A percentile compares a stretch with the other conserved stretches of the same genome.
Conservation (phyloP, 2,329 filamentous ascomycete species). For the Xylaria sp. region DNA sequence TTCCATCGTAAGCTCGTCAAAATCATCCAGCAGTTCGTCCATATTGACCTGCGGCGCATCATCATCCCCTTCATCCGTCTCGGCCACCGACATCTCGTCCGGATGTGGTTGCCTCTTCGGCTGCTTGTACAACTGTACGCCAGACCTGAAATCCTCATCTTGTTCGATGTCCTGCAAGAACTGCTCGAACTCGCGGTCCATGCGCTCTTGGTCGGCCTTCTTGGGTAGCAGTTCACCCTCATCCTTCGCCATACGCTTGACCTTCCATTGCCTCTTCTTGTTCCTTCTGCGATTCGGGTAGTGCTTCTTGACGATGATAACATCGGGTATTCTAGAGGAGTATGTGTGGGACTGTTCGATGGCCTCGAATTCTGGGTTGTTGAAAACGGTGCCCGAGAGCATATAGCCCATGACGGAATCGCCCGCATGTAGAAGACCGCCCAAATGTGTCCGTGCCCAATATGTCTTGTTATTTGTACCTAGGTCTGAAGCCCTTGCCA, state of each 20-base stretch:
- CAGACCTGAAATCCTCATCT: conserved; percentile 85
- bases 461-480: conserved; percentile 88
- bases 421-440: conserved; percentile 83
- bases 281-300: conserved; percentile 85
- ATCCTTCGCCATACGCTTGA: conserved; percentile 92
- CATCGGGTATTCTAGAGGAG: conserved; percentile 84
- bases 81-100: conserved; percentile 75
- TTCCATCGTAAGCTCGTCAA: conserved; percentile 84
- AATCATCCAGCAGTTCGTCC: conserved; percentile 88
- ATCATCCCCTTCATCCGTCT: conserved; percentile 68
- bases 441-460: conserved; percentile 90
- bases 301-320: conserved; percentile 96
- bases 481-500: conserved; percentile 87
- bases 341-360: conserved; percentile 83
- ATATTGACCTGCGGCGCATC: conserved; percentile 77
- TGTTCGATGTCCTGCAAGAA: conserved; percentile 98
- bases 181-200: conserved; percentile 95
- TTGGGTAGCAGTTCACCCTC: conserved; percentile 87
- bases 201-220: conserved; percentile 86
- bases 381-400: conserved; percentile 70
- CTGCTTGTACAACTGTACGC: conserved; percentile 86
- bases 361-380: conserved; percentile 54
- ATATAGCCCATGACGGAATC: conserved; percentile 97
- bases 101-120: conserved; percentile 62
- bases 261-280: conserved; percentile 87